These are phyloP conservation scores for Metschnikowia hibisci DNA, from an alignment of 805 yeast species.

Conservation along the genomic window DNA sequence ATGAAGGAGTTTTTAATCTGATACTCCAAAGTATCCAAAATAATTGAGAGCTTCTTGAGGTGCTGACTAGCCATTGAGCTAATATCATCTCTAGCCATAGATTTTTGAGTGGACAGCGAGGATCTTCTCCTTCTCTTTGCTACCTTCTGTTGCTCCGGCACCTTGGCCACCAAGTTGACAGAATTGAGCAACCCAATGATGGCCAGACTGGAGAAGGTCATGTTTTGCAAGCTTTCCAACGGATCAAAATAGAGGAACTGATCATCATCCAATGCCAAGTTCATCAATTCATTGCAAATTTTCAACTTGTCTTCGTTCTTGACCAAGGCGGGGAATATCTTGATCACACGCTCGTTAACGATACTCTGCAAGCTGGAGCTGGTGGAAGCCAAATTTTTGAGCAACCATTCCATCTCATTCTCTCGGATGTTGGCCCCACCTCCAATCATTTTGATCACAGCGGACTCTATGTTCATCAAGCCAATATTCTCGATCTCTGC, in stretches of 20 bases:
- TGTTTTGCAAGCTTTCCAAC: constrained; percentile 47
- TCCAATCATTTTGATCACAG: constrained; percentile 57
- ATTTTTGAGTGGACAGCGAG: constrained; percentile 72
- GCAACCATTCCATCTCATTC: constrained; percentile 58
- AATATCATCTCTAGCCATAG: constrained; percentile 67
- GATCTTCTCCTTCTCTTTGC: constrained; percentile 67
- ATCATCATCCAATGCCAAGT: constrained; percentile 49
- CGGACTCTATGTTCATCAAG: constrained; percentile 51
- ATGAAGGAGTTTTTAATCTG: constrained; percentile 34
- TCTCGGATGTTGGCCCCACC: constrained; percentile 16
- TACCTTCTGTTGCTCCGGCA: constrained; percentile 50
- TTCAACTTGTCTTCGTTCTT: constrained; percentile 52
- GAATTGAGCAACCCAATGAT: constrained; percentile 58
- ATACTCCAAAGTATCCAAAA: constrained; percentile 73
- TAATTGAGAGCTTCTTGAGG: constrained; percentile 68
- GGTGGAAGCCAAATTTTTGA: constrained; percentile 38
- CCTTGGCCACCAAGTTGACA: constrained; percentile 50
- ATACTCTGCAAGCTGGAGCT: constrained; percentile 32
- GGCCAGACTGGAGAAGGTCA: constrained; percentile 51
- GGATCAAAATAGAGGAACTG: constrained; percentile 30
- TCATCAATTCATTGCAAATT: constrained; percentile 46
- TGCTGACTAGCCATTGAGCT: constrained; percentile 74
- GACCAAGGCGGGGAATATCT: constrained; percentile 53
- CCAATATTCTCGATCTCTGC: constrained; percentile 43
- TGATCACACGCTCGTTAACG: constrained; percentile 49